Evolutionary conservation across 1,284 basidiomycete genomes (phyloP).

Genomic region (Cutaneotrichosporon arboriforme): DNA sequence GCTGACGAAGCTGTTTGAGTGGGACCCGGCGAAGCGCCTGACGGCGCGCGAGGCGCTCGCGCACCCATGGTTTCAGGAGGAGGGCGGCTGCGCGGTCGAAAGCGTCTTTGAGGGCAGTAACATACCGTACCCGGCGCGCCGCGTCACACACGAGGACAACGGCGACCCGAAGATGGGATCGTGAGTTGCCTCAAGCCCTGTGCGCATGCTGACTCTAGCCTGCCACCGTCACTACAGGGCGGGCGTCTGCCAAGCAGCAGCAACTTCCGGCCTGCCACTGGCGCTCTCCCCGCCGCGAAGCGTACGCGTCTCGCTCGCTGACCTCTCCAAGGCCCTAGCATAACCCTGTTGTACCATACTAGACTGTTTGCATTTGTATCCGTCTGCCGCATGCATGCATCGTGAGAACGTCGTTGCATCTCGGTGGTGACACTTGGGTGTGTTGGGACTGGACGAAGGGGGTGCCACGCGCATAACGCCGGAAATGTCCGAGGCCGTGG

Average conservation of each 20-base stretch:
- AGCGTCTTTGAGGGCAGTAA: conserved; percentile 46
- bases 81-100: conserved; percentile 42
- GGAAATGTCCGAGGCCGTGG: background rate
- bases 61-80: conserved; percentile 58
- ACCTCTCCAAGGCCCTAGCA: background rate
- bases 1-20: conserved; percentile 73
- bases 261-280: conserved; percentile 40
- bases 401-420: background rate
- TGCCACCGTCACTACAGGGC: conserved; percentile 38
- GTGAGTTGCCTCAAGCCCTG: conserved; percentile 25
- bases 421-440: background rate
- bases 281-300: conserved; percentile 21
- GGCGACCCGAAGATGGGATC: conserved; percentile 50
- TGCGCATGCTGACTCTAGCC: conserved; percentile 17
- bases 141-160: conserved; percentile 54
- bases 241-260: conserved; percentile 37
- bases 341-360: background rate
- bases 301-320: conserved; percentile 16
- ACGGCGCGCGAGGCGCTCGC: conserved; percentile 73
- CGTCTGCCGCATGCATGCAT: conserved; percentile 1
- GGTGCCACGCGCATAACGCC: conserved; percentile 1
- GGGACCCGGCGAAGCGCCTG: conserved; percentile 81
- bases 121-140: conserved; percentile 49
- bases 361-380: background rate
- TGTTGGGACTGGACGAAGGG: background rate